Evolutionary conservation across 1,139 yeast genomes (phyloP).

Genomic region (Magnusiomyces suaveolens): DNA sequence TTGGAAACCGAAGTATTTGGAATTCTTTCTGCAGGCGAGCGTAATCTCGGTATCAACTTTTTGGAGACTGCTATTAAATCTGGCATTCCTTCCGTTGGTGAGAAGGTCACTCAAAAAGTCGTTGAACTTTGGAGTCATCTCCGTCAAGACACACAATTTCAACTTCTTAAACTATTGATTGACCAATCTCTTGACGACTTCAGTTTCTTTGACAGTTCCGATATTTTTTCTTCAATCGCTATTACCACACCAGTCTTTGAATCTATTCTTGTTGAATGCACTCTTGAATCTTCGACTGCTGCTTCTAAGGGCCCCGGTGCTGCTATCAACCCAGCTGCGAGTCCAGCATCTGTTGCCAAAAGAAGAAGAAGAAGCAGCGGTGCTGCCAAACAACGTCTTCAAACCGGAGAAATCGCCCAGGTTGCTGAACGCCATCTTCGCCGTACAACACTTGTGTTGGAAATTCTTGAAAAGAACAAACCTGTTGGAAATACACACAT

Average conservation of each 20-base stretch:
- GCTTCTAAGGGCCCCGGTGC: conserved; percentile 15
- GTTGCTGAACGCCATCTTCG: conserved; percentile 72
- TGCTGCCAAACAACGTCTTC: conserved; percentile 63
- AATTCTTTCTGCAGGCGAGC: conserved; percentile 51
- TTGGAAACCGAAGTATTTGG: conserved; percentile 50
- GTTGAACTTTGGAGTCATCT: conserved; percentile 45
- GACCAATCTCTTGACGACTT: conserved; percentile 43
- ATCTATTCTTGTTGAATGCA: conserved; percentile 42
- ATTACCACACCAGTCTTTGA: conserved; percentile 42
- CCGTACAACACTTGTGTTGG: conserved; percentile 70
- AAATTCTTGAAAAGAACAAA: conserved; percentile 54
- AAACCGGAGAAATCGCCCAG: conserved; percentile 52
- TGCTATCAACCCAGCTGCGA: conserved; percentile 42
- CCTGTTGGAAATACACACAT: conserved; percentile 44
- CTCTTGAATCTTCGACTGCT: conserved; percentile 31
- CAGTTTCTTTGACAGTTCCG: conserved; percentile 44
- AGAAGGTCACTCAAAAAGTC: conserved; percentile 44
- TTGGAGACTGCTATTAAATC: conserved; percentile 42
- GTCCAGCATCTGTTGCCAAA: conserved; percentile 31
- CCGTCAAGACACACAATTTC: conserved; percentile 49
- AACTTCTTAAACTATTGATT: conserved; percentile 49
- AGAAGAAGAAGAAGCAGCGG: conserved; percentile 73
- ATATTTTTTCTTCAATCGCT: conserved; percentile 41
- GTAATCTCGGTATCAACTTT: conserved; percentile 50
- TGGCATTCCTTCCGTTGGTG: conserved; percentile 44